Evolutionary conservation across 257 asterid genomes (phyloP), one percentile per base, ranked within the genome.

Genomic region (Solanum ossicruentum): DNA sequence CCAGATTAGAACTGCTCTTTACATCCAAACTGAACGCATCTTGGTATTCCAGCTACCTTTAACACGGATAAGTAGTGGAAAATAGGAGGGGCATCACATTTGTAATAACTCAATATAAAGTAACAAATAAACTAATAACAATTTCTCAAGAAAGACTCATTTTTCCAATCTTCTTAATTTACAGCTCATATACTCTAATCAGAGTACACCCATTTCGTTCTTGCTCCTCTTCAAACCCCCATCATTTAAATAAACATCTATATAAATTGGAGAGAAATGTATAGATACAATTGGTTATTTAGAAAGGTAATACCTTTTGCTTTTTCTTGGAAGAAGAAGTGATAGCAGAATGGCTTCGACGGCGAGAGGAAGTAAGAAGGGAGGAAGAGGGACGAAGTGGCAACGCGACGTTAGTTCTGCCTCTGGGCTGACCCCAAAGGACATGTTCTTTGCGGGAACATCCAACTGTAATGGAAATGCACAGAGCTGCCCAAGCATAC

Each of bases 331-430:
- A 82, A 51, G 97, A 82, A 51, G 92, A 28, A 58, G 84, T 51
- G 21, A 92, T 66, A 51, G 89, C 55, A 70, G 89, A 65, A 80
- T 82, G 80, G 79, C 84, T 86, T 17, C 95, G 95, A 87, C 96
- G 95, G 92, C 91, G 88, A 89, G 92, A 87, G 88, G 90, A 92
- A 65, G 88, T 84, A 85, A 92, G 89, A 66, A 84, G 69, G 65
- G 92, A 63, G 88, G 90, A 84, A 83, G 89, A 88, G 71, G 87
- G 80, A 83, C 81, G 66, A 23, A 65, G 88, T 12, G 87, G 87
- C 81, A 72, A 84, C 75, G 80, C 54, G 13, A 83, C 51, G 81
- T 72, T 90, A 87, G 86, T 66, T 41, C 81, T 72, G 66, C 17
- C 84, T 63, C 80, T 85, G 26, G 91, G 85, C 69, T 63, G 86